Percentiles rank a stretch among this genome's conserved stretches.
These are phyloP conservation scores for Mesembryanthemum crystallinum DNA, from an alignment of 148 eudicot genomes.

Conservation along the genomic window DNA sequence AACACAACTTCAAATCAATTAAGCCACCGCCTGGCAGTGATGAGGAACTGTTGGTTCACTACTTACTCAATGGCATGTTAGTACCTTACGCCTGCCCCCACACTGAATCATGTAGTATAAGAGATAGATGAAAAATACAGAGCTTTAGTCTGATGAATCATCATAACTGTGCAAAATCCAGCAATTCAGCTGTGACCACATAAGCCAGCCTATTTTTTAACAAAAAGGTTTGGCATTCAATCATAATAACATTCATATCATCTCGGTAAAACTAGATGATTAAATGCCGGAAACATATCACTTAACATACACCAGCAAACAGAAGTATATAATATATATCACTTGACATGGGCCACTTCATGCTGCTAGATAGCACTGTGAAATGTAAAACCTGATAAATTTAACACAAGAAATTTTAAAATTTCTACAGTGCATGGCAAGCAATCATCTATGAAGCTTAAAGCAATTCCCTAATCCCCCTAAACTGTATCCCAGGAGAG, in stretches of 20 bases:
- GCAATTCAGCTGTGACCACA: not conserved
- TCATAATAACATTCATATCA: not conserved
- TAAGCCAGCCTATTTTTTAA: not conserved
- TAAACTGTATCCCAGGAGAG: not conserved
- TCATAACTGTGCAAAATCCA: not conserved
- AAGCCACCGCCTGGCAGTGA: not conserved
- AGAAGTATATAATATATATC: not conserved
- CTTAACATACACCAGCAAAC: not conserved
- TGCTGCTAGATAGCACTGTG: not conserved
- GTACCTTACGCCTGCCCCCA: not conserved
- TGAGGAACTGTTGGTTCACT: not conserved
- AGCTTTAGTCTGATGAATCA: not conserved
- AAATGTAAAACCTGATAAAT: not conserved
- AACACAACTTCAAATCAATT: not conserved
- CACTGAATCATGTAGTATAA: not conserved
- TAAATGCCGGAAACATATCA: not conserved
- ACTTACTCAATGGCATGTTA: not conserved
- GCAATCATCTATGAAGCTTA: too few species aligned
- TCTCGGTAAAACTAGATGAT: not conserved
- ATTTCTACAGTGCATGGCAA: too few species aligned
- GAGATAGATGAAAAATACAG: too few species aligned
- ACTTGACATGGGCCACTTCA: not conserved
- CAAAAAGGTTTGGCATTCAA: too few species aligned
- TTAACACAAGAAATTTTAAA: too few species aligned
- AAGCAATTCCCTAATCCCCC: not conserved